A percentile compares a stretch with the other conserved stretches of the same genome.
Conservation (phyloP, 2,329 filamentous ascomycete species). For the Sporothrix euskadiensis region DNA sequence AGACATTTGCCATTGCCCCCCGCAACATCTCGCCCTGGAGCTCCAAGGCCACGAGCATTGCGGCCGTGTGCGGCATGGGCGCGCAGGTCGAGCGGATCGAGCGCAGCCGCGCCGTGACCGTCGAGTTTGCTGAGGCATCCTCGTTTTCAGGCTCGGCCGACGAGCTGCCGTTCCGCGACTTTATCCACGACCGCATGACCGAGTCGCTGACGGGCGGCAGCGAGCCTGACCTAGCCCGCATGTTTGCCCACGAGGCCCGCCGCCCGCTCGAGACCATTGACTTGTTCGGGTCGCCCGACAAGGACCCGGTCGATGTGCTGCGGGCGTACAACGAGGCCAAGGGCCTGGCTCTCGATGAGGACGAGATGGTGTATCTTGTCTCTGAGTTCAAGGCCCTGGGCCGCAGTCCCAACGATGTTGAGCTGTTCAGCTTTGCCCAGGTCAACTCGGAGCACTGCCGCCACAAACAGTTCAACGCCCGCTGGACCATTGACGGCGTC, state of each 20-base stretch:
- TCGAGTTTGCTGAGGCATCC: slow-evolving; percentile 58
- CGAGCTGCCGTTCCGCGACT: slow-evolving; percentile 59
- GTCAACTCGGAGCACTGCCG: slow-evolving; percentile 95
- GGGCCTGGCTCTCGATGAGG: slow-evolving; percentile 81
- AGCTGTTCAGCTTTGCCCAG: slow-evolving; percentile 99
- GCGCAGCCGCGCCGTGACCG: slow-evolving; percentile 75
- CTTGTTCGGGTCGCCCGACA: slow-evolving; percentile 60
- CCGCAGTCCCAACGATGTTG: slow-evolving; percentile 78
- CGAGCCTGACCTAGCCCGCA: slow-evolving; percentile 63
- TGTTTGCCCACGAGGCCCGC: slow-evolving; percentile 72
- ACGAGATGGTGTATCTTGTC: slow-evolving; percentile 93
- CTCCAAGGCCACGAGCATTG: slow-evolving; percentile 91
- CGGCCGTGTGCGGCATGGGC: slow-evolving; percentile 83
- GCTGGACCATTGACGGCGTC: slow-evolving; percentile 90
- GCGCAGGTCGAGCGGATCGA: slow-evolving; percentile 75
- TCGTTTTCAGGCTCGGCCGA: slow-evolving; percentile 44
- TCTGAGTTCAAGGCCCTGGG: slow-evolving; percentile 71
- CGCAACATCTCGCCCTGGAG: slow-evolving; percentile 95
- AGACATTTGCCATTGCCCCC: slow-evolving; percentile 71
- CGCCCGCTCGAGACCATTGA: slow-evolving; percentile 71
- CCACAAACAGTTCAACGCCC: slow-evolving; percentile 92
- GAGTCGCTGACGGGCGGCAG: slow-evolving; percentile 65
- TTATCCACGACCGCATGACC: slow-evolving; percentile 93
- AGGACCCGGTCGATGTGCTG: slow-evolving; percentile 69
- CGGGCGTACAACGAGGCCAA: slow-evolving; percentile 80